Base-by-base conservation (phyloP, 2,329 filamentous ascomycete species). In the Diplodia corticola region DNA sequence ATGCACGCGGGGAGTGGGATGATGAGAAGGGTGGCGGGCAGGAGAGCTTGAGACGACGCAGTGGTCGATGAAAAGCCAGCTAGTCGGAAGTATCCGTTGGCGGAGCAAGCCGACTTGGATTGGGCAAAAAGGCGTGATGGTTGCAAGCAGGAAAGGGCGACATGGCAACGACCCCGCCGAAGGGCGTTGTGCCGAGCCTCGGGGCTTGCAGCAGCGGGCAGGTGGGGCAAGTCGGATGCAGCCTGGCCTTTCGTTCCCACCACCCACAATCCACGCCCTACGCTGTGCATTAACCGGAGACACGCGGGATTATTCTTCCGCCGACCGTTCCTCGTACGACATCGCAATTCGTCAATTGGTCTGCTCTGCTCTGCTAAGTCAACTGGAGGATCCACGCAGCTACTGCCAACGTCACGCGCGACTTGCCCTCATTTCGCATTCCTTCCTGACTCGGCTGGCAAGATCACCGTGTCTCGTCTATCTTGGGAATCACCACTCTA, bases 241-340 rank as follows among this genome's bases (percentile, higher is more conserved):
- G 5, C 30, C 15, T 30, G 6, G n/a, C 30, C n/a, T 28, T 24
- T 24, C 30, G 10, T 60, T 60, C 55, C 37, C 55, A 60, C 55
- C 53, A 55, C 20, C 53, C 53, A 48, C 17, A 24, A n/a, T 7
- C 22, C 24, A 13, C 40, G 57, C 57, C 57, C 57, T 48, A 30
- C 57, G 40, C 26, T 49, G 10, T 61, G 44, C 57, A 61, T 61
- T 17, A 49, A 28, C 54, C 33, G 35, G 13, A 20, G n/a, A 46
- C 24, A 49, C 57, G 57, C 57, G 44, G 57, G 6, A 61, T 35
- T 61, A 46, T 61, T 61, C 44, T 61, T 61, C 57, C 57, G 57
- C 28, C 26, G 57, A 61, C 17, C 10, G 3, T 33, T 24, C 22
- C 37, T 15, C 35, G 20, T 37, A 10, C 20, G 30, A 33, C 24